Base-by-base conservation (phyloP, 345 rosid species). In the Gossypium longicalyx region DNA sequence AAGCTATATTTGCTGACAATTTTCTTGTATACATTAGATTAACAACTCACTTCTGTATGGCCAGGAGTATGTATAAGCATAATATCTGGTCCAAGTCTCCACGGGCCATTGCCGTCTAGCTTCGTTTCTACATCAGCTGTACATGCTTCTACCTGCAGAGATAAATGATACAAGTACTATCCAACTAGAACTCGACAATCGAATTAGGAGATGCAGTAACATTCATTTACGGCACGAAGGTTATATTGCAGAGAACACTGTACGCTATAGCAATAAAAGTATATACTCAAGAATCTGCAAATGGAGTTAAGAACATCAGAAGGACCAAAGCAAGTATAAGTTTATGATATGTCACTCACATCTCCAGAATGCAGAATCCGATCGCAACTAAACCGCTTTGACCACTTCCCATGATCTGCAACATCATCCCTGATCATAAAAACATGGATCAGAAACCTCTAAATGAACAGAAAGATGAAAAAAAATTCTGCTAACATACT, bases 341-440 rank as follows among this genome's bases (percentile, higher is more conserved):
- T 45, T 45, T 45, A 47, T 3, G 22, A 67, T 20, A 70, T 13
- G 22, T 47, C 49, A 66, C 41, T 29, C 82, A 89, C 93, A 38
- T 89, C 93, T 79, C 29, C 75, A 71, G 87, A 81, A 70, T 89
- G 93, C 74, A 89, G 73, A 79, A 89, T 84, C 75, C 93, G 80
- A 23, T 82, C 80, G 62, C 76, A 82, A 52, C 79, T 75, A 71
- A 89, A 77, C 67, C 86, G 79, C 73, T 82, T 83, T 67, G 89
- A 82, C 93, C 93, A 89, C 77, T 83, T 87, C 73, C 75, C 78
- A 79, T 89, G 93, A 80, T 89, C 93, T 41, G 93, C 93, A 76
- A 89, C 81, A 77, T 89, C 93, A 83, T 89, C 93, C 78, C 93
- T 89, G 79, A 54, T 67, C 47, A 82, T 59, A 38, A 65, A 79